Evolutionary conservation across 176 grass and related monocot species (phyloP).

Genomic region (Oryza brachyantha): DNA sequence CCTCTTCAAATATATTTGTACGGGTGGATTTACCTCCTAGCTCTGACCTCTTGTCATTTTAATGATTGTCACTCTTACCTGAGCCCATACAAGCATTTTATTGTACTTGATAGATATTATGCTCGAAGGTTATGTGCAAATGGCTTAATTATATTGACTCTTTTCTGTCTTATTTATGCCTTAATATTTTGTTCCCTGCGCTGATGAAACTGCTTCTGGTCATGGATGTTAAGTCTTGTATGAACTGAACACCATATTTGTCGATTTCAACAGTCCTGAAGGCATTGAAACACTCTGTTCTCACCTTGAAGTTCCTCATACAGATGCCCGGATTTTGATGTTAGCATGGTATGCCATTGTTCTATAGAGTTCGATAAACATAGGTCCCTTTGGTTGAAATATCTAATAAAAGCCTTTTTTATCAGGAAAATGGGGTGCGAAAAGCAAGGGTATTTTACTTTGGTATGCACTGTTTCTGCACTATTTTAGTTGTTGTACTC

Average conservation of each 20-base stretch:
- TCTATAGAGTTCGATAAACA: constrained; percentile 3
- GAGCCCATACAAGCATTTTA: background rate
- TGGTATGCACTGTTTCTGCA: constrained; percentile 53
- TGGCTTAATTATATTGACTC: background rate
- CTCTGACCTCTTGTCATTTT: background rate
- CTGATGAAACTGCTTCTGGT: background rate
- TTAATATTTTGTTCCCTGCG: background rate
- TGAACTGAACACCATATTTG: background rate
- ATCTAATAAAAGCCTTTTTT: constrained; percentile 19
- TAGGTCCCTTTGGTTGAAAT: constrained; percentile 16
- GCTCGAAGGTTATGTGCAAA: background rate
- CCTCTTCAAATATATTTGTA: background rate
- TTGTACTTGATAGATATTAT: constrained; percentile 11
- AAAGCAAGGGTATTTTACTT: constrained; percentile 94
- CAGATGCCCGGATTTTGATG: constrained; percentile 98
- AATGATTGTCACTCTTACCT: constrained; percentile 1
- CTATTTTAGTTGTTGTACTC: background rate
- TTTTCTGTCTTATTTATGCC: background rate
- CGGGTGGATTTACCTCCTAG: background rate
- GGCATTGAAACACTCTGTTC: constrained; percentile 91
- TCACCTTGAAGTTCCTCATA: constrained; percentile 84
- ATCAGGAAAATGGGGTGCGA: constrained; percentile 96
- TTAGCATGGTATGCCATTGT: constrained; percentile 76
- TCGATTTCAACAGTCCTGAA: constrained; percentile 68
- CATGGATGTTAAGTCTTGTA: background rate